Base-by-base conservation (phyloP, 2,329 filamentous ascomycete species). In the Aspergillus carbonarius region DNA sequence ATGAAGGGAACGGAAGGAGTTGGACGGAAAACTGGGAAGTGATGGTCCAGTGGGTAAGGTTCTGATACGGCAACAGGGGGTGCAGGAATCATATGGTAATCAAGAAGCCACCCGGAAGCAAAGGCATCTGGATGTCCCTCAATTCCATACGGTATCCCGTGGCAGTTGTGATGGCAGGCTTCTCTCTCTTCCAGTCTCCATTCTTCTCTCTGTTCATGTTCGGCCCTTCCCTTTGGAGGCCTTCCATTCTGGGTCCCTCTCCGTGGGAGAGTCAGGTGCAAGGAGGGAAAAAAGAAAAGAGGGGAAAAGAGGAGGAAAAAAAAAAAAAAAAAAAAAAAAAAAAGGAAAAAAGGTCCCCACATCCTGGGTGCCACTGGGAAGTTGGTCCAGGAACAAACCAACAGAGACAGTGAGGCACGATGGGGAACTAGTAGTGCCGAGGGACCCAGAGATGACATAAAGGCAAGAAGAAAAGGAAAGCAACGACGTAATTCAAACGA, bases 51-150 rank as follows among this genome's bases (percentile, higher is more conserved):
- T 60, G 47, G 30, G 54, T 47, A 50, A 49, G 52, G 37, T 55
- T 53, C 55, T 60, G 54, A 58, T 59, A 55, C 62, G 58, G 59
- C 57, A 60, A 57, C 54, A 50, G 55, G 55, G 62, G 60, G 55
- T 58, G 60, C 55, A 59, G 52, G 56, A 42, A 61, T 27, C 42
- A 39, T 55, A 54, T 42, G 51, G 51, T 42, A 52, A 55, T 56
- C 46, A 54, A 48, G 53, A 57, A 56, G 49, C 55, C 40, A 54
- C 42, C 50, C 58, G 58, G 58, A 60, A 58, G 57, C 44, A 40
- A n/a, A 10, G n/a, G 17, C n/a, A 40, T 20, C 37, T 9, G n/a
- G n/a, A 7, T 18, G n/a, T 20, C 37, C 4, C 37, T 40, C 37
- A 18, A 52, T 55, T 27, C 30, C 44, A 30, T 23, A 50, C 35